Evolutionary conservation across 1,284 basidiomycete genomes (phyloP).

Genomic region (Heterobasidion occidentale): DNA sequence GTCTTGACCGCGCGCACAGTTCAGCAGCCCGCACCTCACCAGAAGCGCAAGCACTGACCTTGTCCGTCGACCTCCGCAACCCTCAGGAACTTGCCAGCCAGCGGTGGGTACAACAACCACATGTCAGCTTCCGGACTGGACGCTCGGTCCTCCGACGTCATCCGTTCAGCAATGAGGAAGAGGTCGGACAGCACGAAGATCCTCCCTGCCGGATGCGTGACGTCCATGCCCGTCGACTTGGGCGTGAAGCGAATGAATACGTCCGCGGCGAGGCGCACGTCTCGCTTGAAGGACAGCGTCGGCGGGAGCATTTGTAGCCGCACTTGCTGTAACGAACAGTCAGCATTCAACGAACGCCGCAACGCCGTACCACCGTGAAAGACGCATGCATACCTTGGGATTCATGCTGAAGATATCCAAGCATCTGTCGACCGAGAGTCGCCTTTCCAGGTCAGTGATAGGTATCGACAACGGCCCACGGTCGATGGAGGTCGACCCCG

Average conservation of each 20-base stretch:
- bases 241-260: constrained; percentile 78
- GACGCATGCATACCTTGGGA: constrained; percentile 64
- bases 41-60: constrained; percentile 28
- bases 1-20: constrained; percentile 30
- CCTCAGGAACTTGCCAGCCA: constrained; percentile 89
- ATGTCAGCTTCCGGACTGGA: constrained; percentile 66
- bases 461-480: constrained; percentile 47
- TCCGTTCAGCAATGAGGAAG: constrained; percentile 83
- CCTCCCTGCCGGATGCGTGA: constrained; percentile 74
- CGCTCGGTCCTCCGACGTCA: constrained; percentile 57
- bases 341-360: background rate
- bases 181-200: constrained; percentile 90
- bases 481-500: constrained; percentile 44
- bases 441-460: constrained; percentile 72
- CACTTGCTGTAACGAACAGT: constrained; percentile 53
- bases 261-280: constrained; percentile 70
- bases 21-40: background rate
- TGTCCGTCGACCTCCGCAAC: constrained; percentile 55
- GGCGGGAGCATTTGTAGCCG: constrained; percentile 88
- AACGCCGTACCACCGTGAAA: background rate
- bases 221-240: constrained; percentile 61
- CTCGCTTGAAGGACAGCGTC: constrained; percentile 72
- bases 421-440: constrained; percentile 73
- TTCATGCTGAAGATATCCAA: constrained; percentile 96
- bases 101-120: constrained; percentile 92